These are phyloP conservation scores for Vitis hybrid DNA, from an alignment of 177 flowering plant species.

Conservation along the genomic window DNA sequence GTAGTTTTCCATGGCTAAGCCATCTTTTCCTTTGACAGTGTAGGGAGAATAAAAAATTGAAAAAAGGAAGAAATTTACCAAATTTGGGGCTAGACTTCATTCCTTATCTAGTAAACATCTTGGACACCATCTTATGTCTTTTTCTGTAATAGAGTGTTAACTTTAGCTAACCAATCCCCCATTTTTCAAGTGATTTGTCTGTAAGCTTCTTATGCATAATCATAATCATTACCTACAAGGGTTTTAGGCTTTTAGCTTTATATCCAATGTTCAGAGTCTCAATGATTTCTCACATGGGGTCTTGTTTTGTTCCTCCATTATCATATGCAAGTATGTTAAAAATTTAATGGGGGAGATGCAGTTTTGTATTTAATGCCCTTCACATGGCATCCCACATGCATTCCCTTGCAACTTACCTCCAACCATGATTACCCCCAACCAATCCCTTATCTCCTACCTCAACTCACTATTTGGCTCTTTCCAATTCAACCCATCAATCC, in stretches of 20 bases:
- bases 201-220: slow-evolving; percentile 13
- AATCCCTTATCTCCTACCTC: slow-evolving; percentile 2
- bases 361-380: slow-evolving; percentile 28
- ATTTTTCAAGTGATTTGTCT: slow-evolving; percentile 1
- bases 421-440: slow-evolving; percentile 9
- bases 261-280: slow-evolving; percentile 27
- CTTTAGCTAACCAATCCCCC: not conserved
- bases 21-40: too few relatives aligned
- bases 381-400: slow-evolving; percentile 50
- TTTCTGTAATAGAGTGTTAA: too few relatives aligned
- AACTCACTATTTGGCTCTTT: slow-evolving; percentile 9
- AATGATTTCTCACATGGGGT: slow-evolving; percentile 43
- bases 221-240: slow-evolving; percentile 4
- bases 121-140: too few relatives aligned
- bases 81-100: too few relatives aligned
- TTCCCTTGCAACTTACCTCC: not conserved
- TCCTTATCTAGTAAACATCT: too few relatives aligned
- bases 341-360: slow-evolving; percentile 12
- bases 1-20: too few relatives aligned
- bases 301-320: slow-evolving; percentile 21
- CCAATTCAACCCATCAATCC: not conserved
- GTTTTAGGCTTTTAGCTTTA: slow-evolving; percentile 29
- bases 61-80: too few relatives aligned
- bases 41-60: too few relatives aligned
- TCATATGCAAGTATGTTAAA: slow-evolving; percentile 9